Base-by-base conservation (phyloP, 1,284 basidiomycete species). In the Ganoderma lucidum region DNA sequence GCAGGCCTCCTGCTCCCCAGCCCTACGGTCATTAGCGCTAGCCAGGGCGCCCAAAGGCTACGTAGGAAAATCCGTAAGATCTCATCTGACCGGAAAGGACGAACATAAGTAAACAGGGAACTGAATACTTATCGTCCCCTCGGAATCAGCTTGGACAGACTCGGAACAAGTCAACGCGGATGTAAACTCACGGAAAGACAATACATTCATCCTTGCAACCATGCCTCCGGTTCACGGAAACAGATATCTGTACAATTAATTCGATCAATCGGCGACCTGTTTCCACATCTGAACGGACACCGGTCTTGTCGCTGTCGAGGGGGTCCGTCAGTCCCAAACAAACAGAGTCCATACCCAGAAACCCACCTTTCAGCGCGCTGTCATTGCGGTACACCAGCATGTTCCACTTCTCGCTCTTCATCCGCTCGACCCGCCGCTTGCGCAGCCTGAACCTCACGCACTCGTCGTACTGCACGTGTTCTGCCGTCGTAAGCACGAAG, bases 381-480 rank as follows among this genome's bases (percentile, higher is more conserved):
- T 69, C 70, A 12, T 42, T 62, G 14, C 72, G 68, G 35, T 66
- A 69, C 62, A 65, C 67, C 14, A 70, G 42, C 70, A 73, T 65
- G 55, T n/a, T 59, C 70, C 70, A 71, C 42, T 63, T 53, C 66
- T 71, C 66, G 63, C 58, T 44, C n/a, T 63, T 48, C 74, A 75
- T 75, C 42, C 65, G 32, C 67, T 71, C 69, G 28, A 74, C 69
- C 61, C 74, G 65, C 64, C 72, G 56, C 66, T 41, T 69, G 61
- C 76, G 77, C 73, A 81, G 76, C 67, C 73, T 76, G 80, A 79
- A 81, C 23, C 75, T 71, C 5, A 81, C 68, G 19, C 65, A 19
- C 62, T 17, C 45, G 44, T 65, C 56, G 56, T 70, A 67, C 74
- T 74, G 73, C 73, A 79, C 68, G 69, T 64, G 63, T 59, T 79